Conservation (phyloP, 2,329 filamentous ascomycete species). For the Talaromyces funiculosus region DNA sequence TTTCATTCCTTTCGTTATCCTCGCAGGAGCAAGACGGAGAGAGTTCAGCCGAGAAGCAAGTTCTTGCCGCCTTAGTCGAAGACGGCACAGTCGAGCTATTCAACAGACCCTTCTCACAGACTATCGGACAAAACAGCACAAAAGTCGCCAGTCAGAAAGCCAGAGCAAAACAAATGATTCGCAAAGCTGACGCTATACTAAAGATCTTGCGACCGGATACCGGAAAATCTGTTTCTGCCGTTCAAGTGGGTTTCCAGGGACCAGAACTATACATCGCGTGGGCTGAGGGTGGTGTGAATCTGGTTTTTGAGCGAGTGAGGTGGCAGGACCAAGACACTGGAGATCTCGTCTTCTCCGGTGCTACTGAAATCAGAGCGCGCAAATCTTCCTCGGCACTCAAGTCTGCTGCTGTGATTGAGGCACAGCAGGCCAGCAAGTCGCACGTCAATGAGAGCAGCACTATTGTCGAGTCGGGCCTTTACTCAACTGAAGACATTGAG, state of each 20-base stretch:
- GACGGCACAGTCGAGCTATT: conserved; percentile 48
- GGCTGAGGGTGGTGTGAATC: conserved; percentile 46
- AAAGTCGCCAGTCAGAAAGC: conserved; percentile 39
- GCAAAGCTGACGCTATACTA: conserved; percentile 41
- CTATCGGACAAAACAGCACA: conserved; percentile 21
- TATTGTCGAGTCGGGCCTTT: conserved; percentile 47
- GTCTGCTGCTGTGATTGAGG: conserved; percentile 49
- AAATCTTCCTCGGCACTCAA: conserved; percentile 40
- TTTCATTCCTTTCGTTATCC: conserved; percentile 35
- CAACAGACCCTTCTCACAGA: conserved; percentile 41
- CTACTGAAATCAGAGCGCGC: conserved; percentile 40
- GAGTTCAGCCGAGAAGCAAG: conserved; percentile 30
- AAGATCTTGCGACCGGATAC: conserved; percentile 41
- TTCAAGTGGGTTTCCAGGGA: conserved; percentile 42
- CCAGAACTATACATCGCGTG: conserved; percentile 44
- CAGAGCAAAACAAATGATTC: conserved; percentile 40
- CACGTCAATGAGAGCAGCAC: conserved; percentile 55
- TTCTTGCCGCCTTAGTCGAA: conserved; percentile 43
- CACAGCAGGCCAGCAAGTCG: conserved; percentile 46
- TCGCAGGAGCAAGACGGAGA: conserved; percentile 14
- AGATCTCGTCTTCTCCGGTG: conserved; percentile 40
- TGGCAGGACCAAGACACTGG: conserved; percentile 43
- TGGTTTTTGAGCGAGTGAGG: conserved; percentile 45
- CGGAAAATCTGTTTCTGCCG: conserved; percentile 36
- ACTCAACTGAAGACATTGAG: conserved; percentile 38